Evolutionary conservation across 2,329 filamentous ascomycete species (phyloP).

Genomic region (Colletotrichum sp.): DNA sequence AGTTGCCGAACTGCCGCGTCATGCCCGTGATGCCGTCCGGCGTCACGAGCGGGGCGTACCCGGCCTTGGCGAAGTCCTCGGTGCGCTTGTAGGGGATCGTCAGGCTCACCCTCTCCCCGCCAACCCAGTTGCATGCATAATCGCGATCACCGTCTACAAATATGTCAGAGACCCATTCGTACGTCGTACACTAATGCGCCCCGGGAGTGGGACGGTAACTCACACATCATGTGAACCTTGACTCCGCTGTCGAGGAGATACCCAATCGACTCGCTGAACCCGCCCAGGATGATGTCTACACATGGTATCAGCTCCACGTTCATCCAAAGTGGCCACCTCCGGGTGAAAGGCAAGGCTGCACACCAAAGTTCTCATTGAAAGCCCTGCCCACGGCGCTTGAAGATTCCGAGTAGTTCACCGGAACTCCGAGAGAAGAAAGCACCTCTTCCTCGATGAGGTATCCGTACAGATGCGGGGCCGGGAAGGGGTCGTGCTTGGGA

Average conservation of each 20-base stretch:
- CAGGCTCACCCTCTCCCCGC: constrained; percentile 67
- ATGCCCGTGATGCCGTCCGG: constrained; percentile 70
- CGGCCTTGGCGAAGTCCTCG: constrained; percentile 59
- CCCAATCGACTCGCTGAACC: constrained; percentile 48
- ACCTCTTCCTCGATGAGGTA: constrained; percentile 37
- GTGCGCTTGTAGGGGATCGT: constrained; percentile 47
- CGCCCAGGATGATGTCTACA: constrained; percentile 33
- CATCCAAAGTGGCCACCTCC: neutral
- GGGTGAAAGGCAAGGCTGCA: neutral
- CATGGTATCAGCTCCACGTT: constrained; percentile 18
- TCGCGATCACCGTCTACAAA: constrained; percentile 45
- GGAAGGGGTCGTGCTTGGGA: constrained; percentile 21
- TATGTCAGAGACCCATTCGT: neutral
- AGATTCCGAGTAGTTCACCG: constrained; percentile 54
- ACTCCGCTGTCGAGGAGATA: constrained; percentile 53
- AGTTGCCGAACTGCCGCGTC: constrained; percentile 73
- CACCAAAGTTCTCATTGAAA: neutral
- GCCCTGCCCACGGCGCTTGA: constrained; percentile 12
- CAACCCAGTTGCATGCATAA: constrained; percentile 59
- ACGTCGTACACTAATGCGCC: neutral
- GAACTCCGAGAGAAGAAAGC: constrained; percentile 65
- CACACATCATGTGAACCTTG: constrained; percentile 66
- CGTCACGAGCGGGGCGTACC: constrained; percentile 68
- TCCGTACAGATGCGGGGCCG: constrained; percentile 13
- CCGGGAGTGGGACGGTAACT: neutral